phyloP scores from a whole-genome alignment of 805 yeast genomes.

The Monosporozyma unispora region DNA sequence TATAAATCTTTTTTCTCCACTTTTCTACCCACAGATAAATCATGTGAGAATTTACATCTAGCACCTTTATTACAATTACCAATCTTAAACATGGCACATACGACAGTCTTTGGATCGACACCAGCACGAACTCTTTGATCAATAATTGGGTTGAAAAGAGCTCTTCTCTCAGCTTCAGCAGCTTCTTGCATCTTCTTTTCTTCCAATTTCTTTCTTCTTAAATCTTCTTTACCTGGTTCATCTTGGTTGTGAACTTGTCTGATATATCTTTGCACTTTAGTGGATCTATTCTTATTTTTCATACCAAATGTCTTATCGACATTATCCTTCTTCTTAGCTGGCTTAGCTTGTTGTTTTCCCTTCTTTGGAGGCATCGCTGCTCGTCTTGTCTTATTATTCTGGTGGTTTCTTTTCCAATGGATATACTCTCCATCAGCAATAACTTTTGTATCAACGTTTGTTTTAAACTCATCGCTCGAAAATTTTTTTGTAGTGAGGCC shows the following conservation, averaged over 20 bases:
- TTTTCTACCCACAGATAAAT: constrained; percentile 74
- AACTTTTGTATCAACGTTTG: neutral
- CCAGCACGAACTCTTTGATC: constrained; percentile 92
- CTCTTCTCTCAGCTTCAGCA: constrained; percentile 81
- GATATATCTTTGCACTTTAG: constrained; percentile 72
- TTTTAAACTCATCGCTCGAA: neutral
- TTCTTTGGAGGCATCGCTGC: constrained; percentile 71
- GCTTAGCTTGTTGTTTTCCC: constrained; percentile 37
- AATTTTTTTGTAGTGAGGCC: neutral
- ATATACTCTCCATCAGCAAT: no score
- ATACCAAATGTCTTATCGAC: constrained; percentile 92
- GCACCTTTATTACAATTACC: constrained; percentile 76
- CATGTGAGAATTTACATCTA: constrained; percentile 89
- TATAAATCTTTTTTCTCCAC: constrained; percentile 86
- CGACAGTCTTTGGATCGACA: constrained; percentile 89
- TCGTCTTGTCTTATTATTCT: constrained; percentile 3
- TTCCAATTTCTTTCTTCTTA: constrained; percentile 53
- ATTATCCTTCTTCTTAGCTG: constrained; percentile 54
- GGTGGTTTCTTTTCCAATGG: neutral
- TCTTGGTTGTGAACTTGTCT: constrained; percentile 58
- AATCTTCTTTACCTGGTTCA: constrained; percentile 67
- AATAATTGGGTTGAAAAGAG: constrained; percentile 55
- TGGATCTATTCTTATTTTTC: constrained; percentile 90
- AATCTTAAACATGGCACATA: constrained; percentile 83
- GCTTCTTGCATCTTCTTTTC: constrained; percentile 87